phyloP scores from a whole-genome alignment of 371 early-diverging fungal genomes.

The Mucor velutinosus region DNA sequence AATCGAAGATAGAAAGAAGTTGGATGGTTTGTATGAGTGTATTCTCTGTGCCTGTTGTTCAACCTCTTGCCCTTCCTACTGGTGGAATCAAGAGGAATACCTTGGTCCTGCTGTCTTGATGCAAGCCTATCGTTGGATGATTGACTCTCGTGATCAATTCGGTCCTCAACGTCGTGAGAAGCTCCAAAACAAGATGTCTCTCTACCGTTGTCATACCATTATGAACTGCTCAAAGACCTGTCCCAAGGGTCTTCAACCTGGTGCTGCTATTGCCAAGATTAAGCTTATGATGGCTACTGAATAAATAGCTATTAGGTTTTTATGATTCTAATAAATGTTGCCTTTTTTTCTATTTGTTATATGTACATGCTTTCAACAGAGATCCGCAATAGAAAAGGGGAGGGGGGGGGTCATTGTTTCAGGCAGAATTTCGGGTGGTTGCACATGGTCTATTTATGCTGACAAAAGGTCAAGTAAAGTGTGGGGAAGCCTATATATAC shows the following conservation, averaged over 20 bases:
- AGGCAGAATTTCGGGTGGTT: no score
- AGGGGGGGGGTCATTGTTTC: no score
- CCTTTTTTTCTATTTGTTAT: no score
- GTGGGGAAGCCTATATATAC: no score
- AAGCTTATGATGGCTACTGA: conserved; percentile 92
- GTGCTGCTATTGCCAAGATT: conserved; percentile 93
- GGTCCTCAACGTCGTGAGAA: conserved; percentile 84
- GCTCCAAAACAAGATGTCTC: conserved; percentile 93
- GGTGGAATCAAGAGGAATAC: conserved; percentile 96
- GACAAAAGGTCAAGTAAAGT: no score
- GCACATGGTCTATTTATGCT: no score
- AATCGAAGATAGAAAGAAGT: conserved; percentile 93
- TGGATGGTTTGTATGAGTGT: conserved; percentile 97
- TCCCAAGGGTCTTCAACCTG: conserved; percentile 98
- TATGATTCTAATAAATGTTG: no score
- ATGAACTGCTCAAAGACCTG: conserved; percentile 98
- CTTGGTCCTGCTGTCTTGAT: conserved; percentile 95
- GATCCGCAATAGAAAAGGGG: no score
- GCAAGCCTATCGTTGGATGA: conserved; percentile 99
- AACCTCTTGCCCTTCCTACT: conserved; percentile 95
- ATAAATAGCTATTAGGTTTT: conserved; percentile 30
- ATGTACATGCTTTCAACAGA: no score
- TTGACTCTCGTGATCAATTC: conserved; percentile 94
- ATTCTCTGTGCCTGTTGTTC: conserved; percentile 98
- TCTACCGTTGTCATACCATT: conserved; percentile 98